Percentiles rank a stretch among this genome's conserved stretches.
Conservation (phyloP, 2,329 filamentous ascomycete species). For the Triangularia verruculosa region DNA sequence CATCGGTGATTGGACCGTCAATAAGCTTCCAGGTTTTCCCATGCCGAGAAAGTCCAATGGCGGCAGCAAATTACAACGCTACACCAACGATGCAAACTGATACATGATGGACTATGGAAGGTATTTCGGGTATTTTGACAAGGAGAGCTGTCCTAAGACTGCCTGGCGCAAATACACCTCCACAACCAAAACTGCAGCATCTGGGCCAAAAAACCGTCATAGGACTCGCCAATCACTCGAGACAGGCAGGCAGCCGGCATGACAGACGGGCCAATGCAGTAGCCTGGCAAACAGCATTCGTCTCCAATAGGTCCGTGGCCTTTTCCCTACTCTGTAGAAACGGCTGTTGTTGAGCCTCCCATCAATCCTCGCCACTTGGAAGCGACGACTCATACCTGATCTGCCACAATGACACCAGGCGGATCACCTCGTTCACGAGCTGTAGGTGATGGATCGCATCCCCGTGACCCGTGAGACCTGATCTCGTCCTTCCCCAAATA, state of each 20-base stretch:
- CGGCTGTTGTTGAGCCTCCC: background rate
- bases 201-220: background rate
- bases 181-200: conserved; percentile 6
- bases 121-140: conserved; percentile 6
- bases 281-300: conserved; percentile 13
- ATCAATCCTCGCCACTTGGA: background rate
- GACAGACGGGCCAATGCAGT: background rate
- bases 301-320: background rate
- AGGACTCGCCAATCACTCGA: background rate
- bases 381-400: background rate
- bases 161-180: background rate
- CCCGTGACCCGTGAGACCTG: background rate
- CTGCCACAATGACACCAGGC: background rate
- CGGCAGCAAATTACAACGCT: conserved; percentile 21
- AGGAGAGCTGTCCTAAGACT: conserved; percentile 12
- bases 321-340: background rate
- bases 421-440: background rate
- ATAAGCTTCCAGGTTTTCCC: conserved; percentile 26
- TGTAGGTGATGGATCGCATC: background rate
- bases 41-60: conserved; percentile 27
- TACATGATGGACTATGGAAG: conserved; percentile 2
- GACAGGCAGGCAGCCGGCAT: background rate
- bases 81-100: conserved; percentile 4
- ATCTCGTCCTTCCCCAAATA: background rate
- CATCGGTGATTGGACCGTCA: conserved; percentile 21